Evolutionary conservation across 306 rosid genomes (phyloP), one percentile per base, ranked within the genome.

Genomic region (Cicer cuneatum): DNA sequence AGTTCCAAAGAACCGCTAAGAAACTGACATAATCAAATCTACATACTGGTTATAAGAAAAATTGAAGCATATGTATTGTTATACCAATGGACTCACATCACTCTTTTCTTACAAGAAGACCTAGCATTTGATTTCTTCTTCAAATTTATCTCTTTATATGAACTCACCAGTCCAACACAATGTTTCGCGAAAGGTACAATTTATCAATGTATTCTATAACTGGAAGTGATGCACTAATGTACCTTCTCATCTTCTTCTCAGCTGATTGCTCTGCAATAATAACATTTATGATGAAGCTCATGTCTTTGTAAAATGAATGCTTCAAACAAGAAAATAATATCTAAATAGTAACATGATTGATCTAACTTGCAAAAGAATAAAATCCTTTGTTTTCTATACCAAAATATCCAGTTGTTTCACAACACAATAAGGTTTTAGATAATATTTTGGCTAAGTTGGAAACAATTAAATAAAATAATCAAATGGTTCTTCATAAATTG

Each of bases 141-240:
- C 51, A 35, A 1, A 58, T 13, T 74, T 54, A n/a, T 15, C 33
- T 35, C 42, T 33, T 60, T 45, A 42, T 53, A 40, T 72, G 61
- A 69, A 64, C 56, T 91, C 90, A 94, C 99, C 99, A 91, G 82
- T 94, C 92, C 93, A 94, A 77, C 54, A 43, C 59, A 84, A 94
- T 86, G 52, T 87, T 81, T 74, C 86, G 86, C 40, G 96, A 85
- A 80, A 89, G 81, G 79, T 86, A 92, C 43, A 94, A 80, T 49
- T 85, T 74, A 86, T 94, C 99, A 5, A 94, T 86, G 87, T 92
- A 94, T 8, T 90, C 85, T 29, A 92, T 87, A 15, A 94, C 81
- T 10, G 95, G 90, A 78, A 48, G 53, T 2, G 92, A 83, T 5
- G 95, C 97, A 21, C 72, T 18, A 69, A 90, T 86, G 80, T 90